A percentile compares a stretch with the other conserved stretches of the same genome.
Conservation (phyloP, 2,329 filamentous ascomycete genomes). For the Ascochyta fabae region DNA sequence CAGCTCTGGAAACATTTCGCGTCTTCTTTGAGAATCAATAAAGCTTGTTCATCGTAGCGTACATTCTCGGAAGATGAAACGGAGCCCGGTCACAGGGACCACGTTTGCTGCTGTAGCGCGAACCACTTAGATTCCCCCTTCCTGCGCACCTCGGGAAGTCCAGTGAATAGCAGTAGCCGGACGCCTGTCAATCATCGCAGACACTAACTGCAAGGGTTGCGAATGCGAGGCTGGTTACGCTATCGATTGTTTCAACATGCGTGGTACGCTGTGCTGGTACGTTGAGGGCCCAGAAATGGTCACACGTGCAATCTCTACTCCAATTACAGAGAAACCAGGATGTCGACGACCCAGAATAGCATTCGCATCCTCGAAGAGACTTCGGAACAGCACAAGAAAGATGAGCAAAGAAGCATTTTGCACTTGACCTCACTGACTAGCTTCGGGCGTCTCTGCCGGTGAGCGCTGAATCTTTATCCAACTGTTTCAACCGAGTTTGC, state of each 20-base stretch:
- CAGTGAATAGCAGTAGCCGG: conserved; percentile 14
- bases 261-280: conserved; percentile 9
- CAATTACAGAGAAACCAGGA: neutral
- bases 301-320: neutral
- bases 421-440: neutral
- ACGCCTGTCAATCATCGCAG: conserved; percentile 17
- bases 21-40: conserved; percentile 32
- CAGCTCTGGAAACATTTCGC: conserved; percentile 20
- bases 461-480: neutral
- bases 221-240: conserved; percentile 18
- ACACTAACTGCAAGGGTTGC: conserved; percentile 7
- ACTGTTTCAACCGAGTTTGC: conserved; percentile 1
- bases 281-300: conserved; percentile 5
- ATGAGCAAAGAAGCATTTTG: neutral
- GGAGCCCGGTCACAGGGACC: conserved; percentile 17
- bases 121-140: conserved; percentile 18
- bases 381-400: neutral
- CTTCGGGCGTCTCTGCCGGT: neutral
- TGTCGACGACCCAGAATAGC: conserved; percentile 6
- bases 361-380: neutral
- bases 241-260: conserved; percentile 22
- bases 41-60: conserved; percentile 38
- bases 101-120: conserved; percentile 16
- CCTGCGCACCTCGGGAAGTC: conserved; percentile 10
- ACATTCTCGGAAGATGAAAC: conserved; percentile 29